phyloP scores from a whole-genome alignment of 371 early-diverging fungal genomes.

The Mucor circinelloides region DNA sequence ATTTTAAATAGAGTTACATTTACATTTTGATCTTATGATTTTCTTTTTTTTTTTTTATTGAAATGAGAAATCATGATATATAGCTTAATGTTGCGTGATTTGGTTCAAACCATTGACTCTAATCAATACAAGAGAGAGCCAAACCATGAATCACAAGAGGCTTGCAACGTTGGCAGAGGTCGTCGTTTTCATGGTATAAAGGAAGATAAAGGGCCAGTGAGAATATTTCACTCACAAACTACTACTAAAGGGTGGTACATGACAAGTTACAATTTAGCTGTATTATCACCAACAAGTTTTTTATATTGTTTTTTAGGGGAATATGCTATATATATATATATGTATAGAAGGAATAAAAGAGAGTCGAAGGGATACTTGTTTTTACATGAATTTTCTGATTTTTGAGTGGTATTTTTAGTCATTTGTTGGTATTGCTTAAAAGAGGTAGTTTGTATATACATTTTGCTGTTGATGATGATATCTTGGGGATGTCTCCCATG shows the following conservation, averaged over 20 bases:
- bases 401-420: not conserved
- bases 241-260: not conserved
- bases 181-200: not conserved
- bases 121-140: not conserved
- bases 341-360: not conserved
- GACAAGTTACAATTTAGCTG: not conserved
- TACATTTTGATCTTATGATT: not conserved
- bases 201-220: not conserved
- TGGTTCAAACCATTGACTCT: not conserved
- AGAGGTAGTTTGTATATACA: constrained; percentile 17
- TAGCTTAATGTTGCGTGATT: not conserved
- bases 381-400: not conserved
- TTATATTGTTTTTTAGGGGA: not conserved
- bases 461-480: constrained; percentile 7
- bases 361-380: not conserved
- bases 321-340: not conserved
- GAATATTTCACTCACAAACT: not conserved
- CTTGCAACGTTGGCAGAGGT: not conserved
- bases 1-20: not conserved
- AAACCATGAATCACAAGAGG: not conserved
- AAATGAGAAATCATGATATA: not conserved
- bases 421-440: not conserved
- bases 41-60: not conserved
- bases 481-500: not conserved
- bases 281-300: not conserved